A percentile compares a stretch with the other conserved stretches of the same genome.
Conservation (phyloP, 345 rosid genomes). For the Trapa incisa region DNA sequence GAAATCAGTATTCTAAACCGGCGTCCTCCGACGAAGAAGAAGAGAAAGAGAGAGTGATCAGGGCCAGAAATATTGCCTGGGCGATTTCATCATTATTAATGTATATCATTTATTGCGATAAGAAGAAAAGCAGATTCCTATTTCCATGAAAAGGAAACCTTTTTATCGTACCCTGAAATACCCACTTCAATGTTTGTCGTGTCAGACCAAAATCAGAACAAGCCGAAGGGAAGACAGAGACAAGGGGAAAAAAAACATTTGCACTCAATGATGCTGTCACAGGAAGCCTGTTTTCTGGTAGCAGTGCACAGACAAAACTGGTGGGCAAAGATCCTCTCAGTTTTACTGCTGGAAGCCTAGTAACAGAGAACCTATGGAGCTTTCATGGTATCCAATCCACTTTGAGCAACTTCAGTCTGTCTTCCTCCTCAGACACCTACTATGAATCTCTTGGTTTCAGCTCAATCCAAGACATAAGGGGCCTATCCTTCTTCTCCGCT, state of each 20-base stretch:
- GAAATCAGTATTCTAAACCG: no score
- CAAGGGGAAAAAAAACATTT: not conserved
- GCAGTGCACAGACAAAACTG: not conserved
- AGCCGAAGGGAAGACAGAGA: slow-evolving; percentile 8
- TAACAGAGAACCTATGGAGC: no score
- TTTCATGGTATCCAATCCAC: not conserved
- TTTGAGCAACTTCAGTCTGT: no score
- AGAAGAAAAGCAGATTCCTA: slow-evolving; percentile 41
- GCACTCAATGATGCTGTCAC: not conserved
- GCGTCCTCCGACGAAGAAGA: no score
- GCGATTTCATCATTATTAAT: slow-evolving; percentile 9
- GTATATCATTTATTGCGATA: slow-evolving; percentile 20
- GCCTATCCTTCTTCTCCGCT: no score
- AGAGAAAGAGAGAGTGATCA: slow-evolving; percentile 1
- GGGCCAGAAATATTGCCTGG: slow-evolving; percentile 5
- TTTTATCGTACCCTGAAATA: slow-evolving; percentile 34
- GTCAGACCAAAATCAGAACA: slow-evolving; percentile 33
- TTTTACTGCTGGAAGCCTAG: no score
- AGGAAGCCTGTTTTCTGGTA: no score
- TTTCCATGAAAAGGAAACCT: slow-evolving; percentile 44
- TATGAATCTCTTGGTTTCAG: no score
- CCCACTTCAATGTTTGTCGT: slow-evolving; percentile 31
- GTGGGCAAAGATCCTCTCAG: not conserved
- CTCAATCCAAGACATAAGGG: no score
- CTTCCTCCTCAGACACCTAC: no score